Conservation (phyloP, 2,329 filamentous ascomycete genomes). For the Fusarium vanettenii region DNA sequence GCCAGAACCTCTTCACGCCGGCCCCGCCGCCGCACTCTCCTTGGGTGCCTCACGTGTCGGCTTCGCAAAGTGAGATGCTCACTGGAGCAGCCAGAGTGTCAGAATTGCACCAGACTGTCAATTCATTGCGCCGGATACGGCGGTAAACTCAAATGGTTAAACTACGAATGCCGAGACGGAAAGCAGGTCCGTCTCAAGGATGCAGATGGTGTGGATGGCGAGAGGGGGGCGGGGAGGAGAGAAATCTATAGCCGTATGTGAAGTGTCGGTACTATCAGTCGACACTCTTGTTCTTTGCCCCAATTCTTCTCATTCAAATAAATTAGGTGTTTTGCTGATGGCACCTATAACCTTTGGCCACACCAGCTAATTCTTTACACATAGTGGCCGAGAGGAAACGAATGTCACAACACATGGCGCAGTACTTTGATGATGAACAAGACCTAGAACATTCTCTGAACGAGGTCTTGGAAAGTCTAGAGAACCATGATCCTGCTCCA, state of each 20-base stretch:
- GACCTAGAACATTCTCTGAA: neutral
- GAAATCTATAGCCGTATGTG: neutral
- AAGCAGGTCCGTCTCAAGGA: neutral
- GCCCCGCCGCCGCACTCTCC: neutral
- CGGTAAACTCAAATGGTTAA: neutral
- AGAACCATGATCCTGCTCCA: neutral
- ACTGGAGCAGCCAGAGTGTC: neutral
- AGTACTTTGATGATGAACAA: neutral
- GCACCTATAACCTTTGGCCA: neutral
- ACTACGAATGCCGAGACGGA: neutral
- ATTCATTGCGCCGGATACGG: neutral
- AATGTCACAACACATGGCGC: neutral
- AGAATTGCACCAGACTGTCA: neutral
- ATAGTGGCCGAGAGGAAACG: neutral
- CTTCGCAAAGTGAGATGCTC: neutral
- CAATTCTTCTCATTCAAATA: neutral
- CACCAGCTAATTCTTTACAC: neutral
- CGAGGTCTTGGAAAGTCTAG: neutral
- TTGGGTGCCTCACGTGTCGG: neutral
- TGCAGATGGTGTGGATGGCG: neutral
- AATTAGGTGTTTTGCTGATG: neutral
- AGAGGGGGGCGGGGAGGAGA: neutral
- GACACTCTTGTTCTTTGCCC: neutral
- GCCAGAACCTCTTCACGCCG: neutral
- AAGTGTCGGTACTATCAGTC: neutral